Evolutionary conservation across 176 grass and related monocot genomes (phyloP), one percentile per base, ranked within the genome.

Genomic region (Areca catechu): DNA sequence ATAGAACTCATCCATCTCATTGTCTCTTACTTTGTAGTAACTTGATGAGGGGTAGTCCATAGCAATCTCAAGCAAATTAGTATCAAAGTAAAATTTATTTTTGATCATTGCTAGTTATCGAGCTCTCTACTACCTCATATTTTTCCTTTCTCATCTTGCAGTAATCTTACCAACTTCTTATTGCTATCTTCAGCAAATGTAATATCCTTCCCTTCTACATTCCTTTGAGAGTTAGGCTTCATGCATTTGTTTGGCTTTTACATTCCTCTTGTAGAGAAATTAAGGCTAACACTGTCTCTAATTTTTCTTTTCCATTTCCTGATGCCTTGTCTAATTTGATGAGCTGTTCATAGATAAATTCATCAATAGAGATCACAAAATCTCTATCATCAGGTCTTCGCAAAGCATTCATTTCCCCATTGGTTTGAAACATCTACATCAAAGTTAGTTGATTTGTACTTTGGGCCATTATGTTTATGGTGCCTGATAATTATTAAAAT

Each of bases 1-100:
- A 67, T 93, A 98, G 52, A 98, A 78, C 51, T 98, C 94, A 80
- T 98, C 94, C 84, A 92, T 98, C 81, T 93, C 94, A 74, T 92
- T 58, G 55, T 48, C 76, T 55, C 52, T 66, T 2, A 88, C 83
- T 72, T 92, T 92, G 76, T 98, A 98, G 67, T 93, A 98, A 65
- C 79, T 88, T 57, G 94, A 88, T 75, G 92, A 64, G 49, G 93
- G 93, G 58, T 98, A 98, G 48, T 93, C 88, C 25, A 85, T 83
- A 30, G 88, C 80, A 73, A 98, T 98, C 66, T 98, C 94, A 69
- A 74, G 58, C 77, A 93, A 88, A 74, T 84, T 89, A 17, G 92
- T 98, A 65, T 98, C 89, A 63, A 93, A 89, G 59, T 89, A 98
- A 30, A 98, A 29, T 51, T 98, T 92, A 66, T 88, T 93, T 52